Conservation (phyloP, 305 asterid species). For the Fraxinus paxiana region DNA sequence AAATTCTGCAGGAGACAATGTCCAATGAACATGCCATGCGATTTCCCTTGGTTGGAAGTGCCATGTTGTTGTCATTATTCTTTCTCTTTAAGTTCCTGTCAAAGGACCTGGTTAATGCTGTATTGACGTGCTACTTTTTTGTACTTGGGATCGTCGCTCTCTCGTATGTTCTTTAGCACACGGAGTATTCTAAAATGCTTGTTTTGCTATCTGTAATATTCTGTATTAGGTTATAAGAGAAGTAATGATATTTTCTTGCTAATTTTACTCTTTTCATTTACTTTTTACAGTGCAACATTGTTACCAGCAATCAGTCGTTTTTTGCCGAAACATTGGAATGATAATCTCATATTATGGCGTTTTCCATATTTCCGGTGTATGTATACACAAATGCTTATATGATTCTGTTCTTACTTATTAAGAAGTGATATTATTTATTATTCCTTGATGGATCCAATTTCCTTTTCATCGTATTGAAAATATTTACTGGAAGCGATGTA, state of each 20-base stretch:
- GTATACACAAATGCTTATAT: slow-evolving; percentile 23
- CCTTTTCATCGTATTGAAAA: slow-evolving; percentile 3
- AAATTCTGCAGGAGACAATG: slow-evolving; percentile 75
- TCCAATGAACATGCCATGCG: slow-evolving; percentile 96
- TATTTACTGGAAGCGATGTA: background rate
- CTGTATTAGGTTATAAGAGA: background rate
- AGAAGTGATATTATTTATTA: background rate
- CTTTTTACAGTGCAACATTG: slow-evolving; percentile 68
- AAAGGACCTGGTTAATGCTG: slow-evolving; percentile 95
- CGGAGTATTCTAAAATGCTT: slow-evolving; percentile 21
- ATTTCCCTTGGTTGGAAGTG: slow-evolving; percentile 90
- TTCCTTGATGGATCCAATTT: background rate
- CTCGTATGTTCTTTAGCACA: slow-evolving; percentile 59
- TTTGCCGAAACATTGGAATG: slow-evolving; percentile 77
- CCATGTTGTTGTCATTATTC: slow-evolving; percentile 85
- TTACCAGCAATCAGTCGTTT: slow-evolving; percentile 68
- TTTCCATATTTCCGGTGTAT: slow-evolving; percentile 70
- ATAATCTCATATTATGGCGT: slow-evolving; percentile 58
- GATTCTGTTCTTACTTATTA: background rate
- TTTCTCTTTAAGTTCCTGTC: slow-evolving; percentile 87
- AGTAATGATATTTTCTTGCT: background rate
- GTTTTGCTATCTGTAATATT: background rate
- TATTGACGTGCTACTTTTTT: slow-evolving; percentile 80
- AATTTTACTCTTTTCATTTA: slow-evolving; percentile 17
- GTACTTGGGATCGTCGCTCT: slow-evolving; percentile 88